A percentile compares a stretch with the other conserved stretches of the same genome.
phyloP scores from a whole-genome alignment of 2,329 filamentous ascomycete species.

The Aschersonia sp. region DNA sequence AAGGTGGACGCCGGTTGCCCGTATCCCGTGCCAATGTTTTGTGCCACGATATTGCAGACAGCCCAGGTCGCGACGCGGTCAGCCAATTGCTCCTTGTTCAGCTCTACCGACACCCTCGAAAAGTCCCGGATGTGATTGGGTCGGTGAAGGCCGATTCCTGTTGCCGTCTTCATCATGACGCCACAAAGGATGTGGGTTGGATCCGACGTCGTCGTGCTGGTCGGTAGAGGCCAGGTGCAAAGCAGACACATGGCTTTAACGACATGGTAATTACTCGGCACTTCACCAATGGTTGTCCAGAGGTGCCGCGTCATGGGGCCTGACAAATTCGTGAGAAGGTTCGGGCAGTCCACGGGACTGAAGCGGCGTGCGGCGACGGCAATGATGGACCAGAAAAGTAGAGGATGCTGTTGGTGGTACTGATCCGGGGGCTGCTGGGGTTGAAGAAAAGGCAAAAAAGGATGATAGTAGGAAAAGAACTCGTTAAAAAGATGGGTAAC shows the following conservation, averaged over 20 bases:
- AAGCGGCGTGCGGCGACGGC: conserved; percentile 63
- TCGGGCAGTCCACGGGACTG: conserved; percentile 36
- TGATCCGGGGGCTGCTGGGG: conserved; percentile 51
- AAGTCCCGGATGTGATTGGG: conserved; percentile 77
- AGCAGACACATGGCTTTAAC: conserved; percentile 70
- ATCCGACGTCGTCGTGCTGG: conserved; percentile 67
- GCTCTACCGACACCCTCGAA: conserved; percentile 57
- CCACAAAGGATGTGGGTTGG: conserved; percentile 71
- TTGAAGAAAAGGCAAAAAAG: conserved; percentile 63
- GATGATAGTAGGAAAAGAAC: conserved; percentile 65
- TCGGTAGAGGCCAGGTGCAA: conserved; percentile 72
- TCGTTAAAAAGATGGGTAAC: conserved; percentile 54
- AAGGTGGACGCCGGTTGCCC: conserved; percentile 67
- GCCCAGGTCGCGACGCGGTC: conserved; percentile 74
- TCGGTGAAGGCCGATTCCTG: conserved; percentile 68
- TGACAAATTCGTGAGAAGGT: conserved; percentile 52
- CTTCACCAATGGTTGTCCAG: conserved; percentile 64
- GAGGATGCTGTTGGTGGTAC: conserved; percentile 62
- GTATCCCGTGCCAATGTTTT: conserved; percentile 70
- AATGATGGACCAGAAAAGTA: conserved; percentile 78
- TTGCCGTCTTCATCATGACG: conserved; percentile 78
- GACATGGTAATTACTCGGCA: conserved; percentile 65
- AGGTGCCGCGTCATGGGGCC: conserved; percentile 55
- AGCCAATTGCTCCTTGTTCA: conserved; percentile 66
- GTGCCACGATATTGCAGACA: conserved; percentile 72